Evolutionary conservation across 768 basidiomycete species (phyloP).

Genomic region (Rickenella mellea): DNA sequence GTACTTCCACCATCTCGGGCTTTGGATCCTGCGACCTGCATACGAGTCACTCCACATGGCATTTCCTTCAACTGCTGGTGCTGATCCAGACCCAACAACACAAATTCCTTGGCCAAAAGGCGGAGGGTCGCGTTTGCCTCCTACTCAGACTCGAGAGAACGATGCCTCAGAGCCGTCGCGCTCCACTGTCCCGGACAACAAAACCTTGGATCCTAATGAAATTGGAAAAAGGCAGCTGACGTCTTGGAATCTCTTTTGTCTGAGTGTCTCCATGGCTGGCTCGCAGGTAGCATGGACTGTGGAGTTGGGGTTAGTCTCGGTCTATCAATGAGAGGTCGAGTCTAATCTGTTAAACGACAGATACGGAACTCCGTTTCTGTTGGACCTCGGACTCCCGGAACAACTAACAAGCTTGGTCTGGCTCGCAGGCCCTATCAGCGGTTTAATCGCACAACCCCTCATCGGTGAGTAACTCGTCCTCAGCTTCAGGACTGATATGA

Average conservation of each 20-base stretch:
- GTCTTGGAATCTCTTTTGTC: conserved; percentile 69
- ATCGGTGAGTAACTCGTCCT: conserved; percentile 54
- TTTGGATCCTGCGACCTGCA: too few species aligned
- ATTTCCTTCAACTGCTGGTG: conserved; percentile 37
- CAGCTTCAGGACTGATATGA: neutral
- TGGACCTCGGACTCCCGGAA: conserved; percentile 73
- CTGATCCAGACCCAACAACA: conserved; percentile 70
- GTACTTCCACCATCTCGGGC: too few species aligned
- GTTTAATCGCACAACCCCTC: conserved; percentile 91
- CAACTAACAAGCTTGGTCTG: conserved; percentile 91
- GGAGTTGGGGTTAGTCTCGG: conserved; percentile 67
- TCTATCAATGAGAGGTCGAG: neutral
- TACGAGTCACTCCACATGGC: conserved; percentile 35
- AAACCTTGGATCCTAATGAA: neutral
- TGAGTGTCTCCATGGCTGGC: conserved; percentile 89
- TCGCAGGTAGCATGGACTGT: conserved; percentile 95
- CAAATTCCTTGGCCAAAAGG: conserved; percentile 67
- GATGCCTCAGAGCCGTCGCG: neutral
- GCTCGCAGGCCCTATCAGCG: conserved; percentile 92
- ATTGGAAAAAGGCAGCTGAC: conserved; percentile 17
- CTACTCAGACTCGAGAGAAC: neutral
- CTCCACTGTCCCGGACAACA: conserved; percentile 12
- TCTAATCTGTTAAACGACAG: conserved; percentile 28
- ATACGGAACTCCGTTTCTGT: conserved; percentile 91
- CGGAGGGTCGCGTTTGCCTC: conserved; percentile 1